Evolutionary conservation across 73 alveolate genomes (phyloP), one percentile per base, ranked within the genome.

Genomic region (Tetrahymena malaccensis): DNA sequence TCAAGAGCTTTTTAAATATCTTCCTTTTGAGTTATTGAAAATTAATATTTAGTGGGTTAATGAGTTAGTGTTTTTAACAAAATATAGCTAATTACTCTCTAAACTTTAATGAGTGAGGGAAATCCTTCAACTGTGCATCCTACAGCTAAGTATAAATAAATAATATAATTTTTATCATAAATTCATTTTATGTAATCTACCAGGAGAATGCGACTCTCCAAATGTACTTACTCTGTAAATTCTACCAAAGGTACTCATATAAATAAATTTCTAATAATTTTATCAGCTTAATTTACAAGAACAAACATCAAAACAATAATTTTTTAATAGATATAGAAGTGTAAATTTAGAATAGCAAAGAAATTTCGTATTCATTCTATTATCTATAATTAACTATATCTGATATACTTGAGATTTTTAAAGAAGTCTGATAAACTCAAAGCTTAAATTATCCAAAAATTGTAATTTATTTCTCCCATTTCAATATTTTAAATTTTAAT

Each of bases 101-200:
- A 22, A 11, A 96, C 94, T 25, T 94, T 84, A 43, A 96, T 43
- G 94, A 85, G 94, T 1, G 98, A 58, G 5, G 99, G 99, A 43
- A 98, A 94, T 93, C 99, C 99, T 43, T 98, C 99, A 43, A 98
- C 96, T 27, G 97, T 95, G 94, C 99, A 97, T 37, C 99, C 99
- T 27, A 98, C 98, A 13, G 97, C 98, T 43, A 70, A 94, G 19
- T n/a, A 27, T 25, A 27, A 9, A 70, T 9, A 50, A 13, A 50
- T 13, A 50, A 50, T 19, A 50, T 19, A 15, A 15, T 5, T 15
- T 10, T 50, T 50, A 50, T 13, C 22, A 44, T 70, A 0, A 22
- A 19, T 25, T 43, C 34, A 25, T 27, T 25, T n/a, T 22, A 22
- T 27, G 6, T 70, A n/a, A 70, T 70, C 11, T 22, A 70, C 89